Percentiles rank a stretch among this genome's conserved stretches.
Evolutionary conservation across 1,284 basidiomycete genomes (phyloP).

Genomic region (Anthracocystis walkeri): DNA sequence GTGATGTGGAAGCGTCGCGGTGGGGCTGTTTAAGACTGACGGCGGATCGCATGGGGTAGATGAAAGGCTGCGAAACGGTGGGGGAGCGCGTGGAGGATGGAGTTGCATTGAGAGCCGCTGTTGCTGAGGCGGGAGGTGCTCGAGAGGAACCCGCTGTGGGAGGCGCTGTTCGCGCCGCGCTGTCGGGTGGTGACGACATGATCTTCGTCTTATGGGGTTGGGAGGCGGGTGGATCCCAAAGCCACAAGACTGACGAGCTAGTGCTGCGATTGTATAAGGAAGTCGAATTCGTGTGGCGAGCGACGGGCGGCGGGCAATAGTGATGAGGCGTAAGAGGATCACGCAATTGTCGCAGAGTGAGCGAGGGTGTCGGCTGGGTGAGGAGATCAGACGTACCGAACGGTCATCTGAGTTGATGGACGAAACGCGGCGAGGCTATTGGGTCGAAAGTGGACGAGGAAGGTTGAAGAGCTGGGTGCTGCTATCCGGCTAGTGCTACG

Average conservation of each 20-base stretch:
- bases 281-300: not conserved
- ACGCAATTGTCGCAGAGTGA: not conserved
- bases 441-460: too few species aligned
- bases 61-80: slow-evolving; percentile 55
- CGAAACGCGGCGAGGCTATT: not conserved
- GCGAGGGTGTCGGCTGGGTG: not conserved
- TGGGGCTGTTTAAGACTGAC: slow-evolving; percentile 57
- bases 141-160: slow-evolving; percentile 10
- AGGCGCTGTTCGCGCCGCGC: slow-evolving; percentile 13
- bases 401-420: not conserved
- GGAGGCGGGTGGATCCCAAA: not conserved
- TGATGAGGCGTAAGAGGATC: not conserved
- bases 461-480: too few species aligned
- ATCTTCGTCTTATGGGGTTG: not conserved
- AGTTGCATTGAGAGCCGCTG: slow-evolving; percentile 10
- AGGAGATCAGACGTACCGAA: not conserved
- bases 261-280: too few species aligned
- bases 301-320: not conserved
- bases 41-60: slow-evolving; percentile 63
- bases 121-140: slow-evolving; percentile 1
- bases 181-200: slow-evolving; percentile 37
- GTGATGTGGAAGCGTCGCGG: slow-evolving; percentile 15
- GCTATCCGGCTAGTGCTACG: too few species aligned
- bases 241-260: not conserved
- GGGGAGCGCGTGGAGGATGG: slow-evolving; percentile 35